These are phyloP conservation scores for Colletotrichum truncatum DNA, from an alignment of 2,329 filamentous ascomycete species.

Conservation along the genomic window DNA sequence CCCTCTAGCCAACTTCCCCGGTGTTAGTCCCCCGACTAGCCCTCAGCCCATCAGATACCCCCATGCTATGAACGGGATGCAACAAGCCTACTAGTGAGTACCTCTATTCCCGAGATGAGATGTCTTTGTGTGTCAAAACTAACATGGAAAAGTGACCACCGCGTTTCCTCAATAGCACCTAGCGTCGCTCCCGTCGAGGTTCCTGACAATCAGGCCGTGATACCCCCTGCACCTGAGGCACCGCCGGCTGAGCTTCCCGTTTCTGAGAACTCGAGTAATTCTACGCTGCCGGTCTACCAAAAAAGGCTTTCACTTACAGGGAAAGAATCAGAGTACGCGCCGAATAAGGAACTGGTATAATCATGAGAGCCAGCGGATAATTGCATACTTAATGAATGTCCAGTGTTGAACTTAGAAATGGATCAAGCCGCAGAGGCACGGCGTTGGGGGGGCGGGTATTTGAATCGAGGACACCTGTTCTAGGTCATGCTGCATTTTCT, in stretches of 20 bases:
- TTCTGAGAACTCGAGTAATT: conserved; percentile 40
- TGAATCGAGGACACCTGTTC: not conserved
- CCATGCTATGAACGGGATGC: conserved; percentile 2
- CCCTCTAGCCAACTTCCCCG: conserved; percentile 3
- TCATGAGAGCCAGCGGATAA: not conserved
- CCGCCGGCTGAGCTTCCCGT: conserved; percentile 46
- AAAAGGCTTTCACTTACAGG: conserved; percentile 41
- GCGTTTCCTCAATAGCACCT: conserved; percentile 19
- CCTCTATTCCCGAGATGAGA: not conserved
- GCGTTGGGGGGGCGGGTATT: not conserved
- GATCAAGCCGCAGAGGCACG: not conserved
- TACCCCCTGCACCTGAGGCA: conserved; percentile 17
- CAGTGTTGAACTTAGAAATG: no score
- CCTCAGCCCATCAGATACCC: conserved; percentile 9
- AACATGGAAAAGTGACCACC: not conserved
- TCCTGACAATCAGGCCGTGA: conserved; percentile 19
- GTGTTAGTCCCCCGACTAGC: conserved; percentile 28
- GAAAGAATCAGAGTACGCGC: conserved; percentile 4
- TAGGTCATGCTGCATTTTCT: no score
- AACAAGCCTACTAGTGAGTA: conserved; percentile 39
- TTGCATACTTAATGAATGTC: not conserved
- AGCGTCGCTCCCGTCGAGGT: conserved; percentile 23
- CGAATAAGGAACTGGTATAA: not conserved
- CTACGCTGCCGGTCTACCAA: conserved; percentile 45
- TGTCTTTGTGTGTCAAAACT: not conserved